Evolutionary conservation across 2,329 filamentous ascomycete species (phyloP).

Genomic region (Microascus cirrosus): DNA sequence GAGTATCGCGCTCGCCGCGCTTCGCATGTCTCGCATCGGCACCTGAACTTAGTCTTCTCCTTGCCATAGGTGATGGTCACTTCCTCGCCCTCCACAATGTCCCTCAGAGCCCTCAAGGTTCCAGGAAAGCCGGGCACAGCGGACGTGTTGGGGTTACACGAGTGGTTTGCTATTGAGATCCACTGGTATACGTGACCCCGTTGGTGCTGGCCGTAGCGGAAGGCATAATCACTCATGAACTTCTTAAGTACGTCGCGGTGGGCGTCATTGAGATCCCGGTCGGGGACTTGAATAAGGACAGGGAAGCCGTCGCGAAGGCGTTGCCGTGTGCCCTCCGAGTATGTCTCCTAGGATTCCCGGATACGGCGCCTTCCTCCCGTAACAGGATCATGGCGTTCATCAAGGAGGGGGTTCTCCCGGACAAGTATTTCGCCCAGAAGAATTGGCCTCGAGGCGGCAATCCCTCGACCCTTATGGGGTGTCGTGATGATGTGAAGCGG

Average conservation of each 20-base stretch:
- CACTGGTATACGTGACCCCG: conserved; percentile 6
- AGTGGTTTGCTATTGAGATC: conserved; percentile 2
- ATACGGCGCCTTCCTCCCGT: not conserved
- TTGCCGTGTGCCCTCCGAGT: not conserved
- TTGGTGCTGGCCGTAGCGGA: conserved; percentile 14
- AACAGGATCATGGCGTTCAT: conserved; percentile 12
- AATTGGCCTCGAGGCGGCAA: not conserved
- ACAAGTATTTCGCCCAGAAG: not conserved
- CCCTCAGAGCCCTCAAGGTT: conserved; percentile 6
- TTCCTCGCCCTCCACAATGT: not conserved
- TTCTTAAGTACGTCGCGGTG: not conserved
- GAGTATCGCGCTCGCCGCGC: not conserved
- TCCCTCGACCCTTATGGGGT: not conserved
- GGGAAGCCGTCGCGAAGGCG: not conserved
- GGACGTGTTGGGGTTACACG: not conserved
- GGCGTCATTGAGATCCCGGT: not conserved
- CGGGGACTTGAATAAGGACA: not conserved
- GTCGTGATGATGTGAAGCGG: not conserved
- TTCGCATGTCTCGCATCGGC: not conserved
- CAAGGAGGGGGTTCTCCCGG: conserved; percentile 15
- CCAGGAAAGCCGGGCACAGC: not conserved
- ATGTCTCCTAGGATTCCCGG: conserved; percentile 1
- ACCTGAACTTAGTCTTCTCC: conserved; percentile 10
- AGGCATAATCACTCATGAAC: conserved; percentile 1
- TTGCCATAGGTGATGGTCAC: conserved; percentile 4